These are phyloP conservation scores for Cicer yamashitae DNA, from an alignment of 306 rosid genomes.

Conservation along the genomic window DNA sequence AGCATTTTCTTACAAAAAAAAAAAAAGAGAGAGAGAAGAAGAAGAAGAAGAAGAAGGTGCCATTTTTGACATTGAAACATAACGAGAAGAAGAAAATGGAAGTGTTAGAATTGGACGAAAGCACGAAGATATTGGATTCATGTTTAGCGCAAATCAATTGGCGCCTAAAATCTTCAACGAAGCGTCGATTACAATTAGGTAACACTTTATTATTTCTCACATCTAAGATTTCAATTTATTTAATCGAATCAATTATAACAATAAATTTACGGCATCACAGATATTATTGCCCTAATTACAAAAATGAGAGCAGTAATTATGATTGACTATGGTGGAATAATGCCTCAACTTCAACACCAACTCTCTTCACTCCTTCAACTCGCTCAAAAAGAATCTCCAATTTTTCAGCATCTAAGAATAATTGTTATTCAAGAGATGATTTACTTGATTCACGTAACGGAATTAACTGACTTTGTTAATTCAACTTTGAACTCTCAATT, in stretches of 20 bases:
- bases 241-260: not conserved
- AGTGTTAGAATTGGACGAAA: constrained; percentile 56
- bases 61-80: not conserved
- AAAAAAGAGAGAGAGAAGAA: not conserved
- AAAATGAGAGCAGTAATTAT: constrained; percentile 82
- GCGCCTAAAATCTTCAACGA: constrained; percentile 78
- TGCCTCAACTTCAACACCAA: constrained; percentile 79
- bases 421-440: constrained; percentile 93
- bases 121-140: constrained; percentile 53
- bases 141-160: constrained; percentile 70
- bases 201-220: not conserved
- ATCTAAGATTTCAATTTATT: not conserved
- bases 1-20: too few species aligned
- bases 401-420: constrained; percentile 65
- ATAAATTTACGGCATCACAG: constrained; percentile 53
- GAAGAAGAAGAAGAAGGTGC: not conserved
- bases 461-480: constrained; percentile 53
- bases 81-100: constrained; percentile 41
- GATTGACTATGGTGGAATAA: constrained; percentile 88
- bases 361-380: constrained; percentile 63
- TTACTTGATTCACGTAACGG: constrained; percentile 67
- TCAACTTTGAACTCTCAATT: constrained; percentile 65
- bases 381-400: constrained; percentile 54
- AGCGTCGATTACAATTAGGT: constrained; percentile 80
- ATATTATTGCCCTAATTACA: constrained; percentile 72